Conservation (phyloP, 2,329 filamentous ascomycete genomes). For the Aureobasidium lini region DNA sequence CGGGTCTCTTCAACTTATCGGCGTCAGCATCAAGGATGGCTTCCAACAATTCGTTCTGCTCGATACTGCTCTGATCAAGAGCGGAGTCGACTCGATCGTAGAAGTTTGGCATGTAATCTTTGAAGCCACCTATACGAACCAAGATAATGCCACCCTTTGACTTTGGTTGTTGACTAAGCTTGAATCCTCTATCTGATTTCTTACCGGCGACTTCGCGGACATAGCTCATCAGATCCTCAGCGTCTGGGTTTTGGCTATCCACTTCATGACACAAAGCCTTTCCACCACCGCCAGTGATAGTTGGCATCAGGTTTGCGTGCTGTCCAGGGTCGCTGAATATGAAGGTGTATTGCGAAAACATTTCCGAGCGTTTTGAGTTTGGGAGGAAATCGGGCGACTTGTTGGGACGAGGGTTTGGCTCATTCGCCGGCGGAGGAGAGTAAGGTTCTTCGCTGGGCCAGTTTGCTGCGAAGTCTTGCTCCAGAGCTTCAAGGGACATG, state of each 20-base stretch:
- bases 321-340: slow-evolving; percentile 74
- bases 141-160: slow-evolving; percentile 58
- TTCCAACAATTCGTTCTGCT: slow-evolving; percentile 87
- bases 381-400: slow-evolving; percentile 63
- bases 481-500: slow-evolving; percentile 43
- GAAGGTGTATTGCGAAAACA: slow-evolving; percentile 86
- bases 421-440: slow-evolving; percentile 66
- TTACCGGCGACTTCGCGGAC: slow-evolving; percentile 68
- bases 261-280: slow-evolving; percentile 67
- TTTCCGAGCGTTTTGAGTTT: slow-evolving; percentile 53
- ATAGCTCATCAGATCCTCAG: slow-evolving; percentile 67
- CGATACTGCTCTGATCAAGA: slow-evolving; percentile 73
- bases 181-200: slow-evolving; percentile 45
- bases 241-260: slow-evolving; percentile 53
- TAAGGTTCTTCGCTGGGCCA: slow-evolving; percentile 72
- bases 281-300: slow-evolving; percentile 71
- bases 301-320: slow-evolving; percentile 64
- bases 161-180: slow-evolving; percentile 23
- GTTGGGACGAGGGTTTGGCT: slow-evolving; percentile 55
- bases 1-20: slow-evolving; percentile 58
- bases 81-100: slow-evolving; percentile 51
- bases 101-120: slow-evolving; percentile 22
- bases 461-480: slow-evolving; percentile 67
- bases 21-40: slow-evolving; percentile 78
- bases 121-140: slow-evolving; percentile 59